Conservation (phyloP, 2,329 filamentous ascomycete genomes). For the Furcasterigmium furcatum region DNA sequence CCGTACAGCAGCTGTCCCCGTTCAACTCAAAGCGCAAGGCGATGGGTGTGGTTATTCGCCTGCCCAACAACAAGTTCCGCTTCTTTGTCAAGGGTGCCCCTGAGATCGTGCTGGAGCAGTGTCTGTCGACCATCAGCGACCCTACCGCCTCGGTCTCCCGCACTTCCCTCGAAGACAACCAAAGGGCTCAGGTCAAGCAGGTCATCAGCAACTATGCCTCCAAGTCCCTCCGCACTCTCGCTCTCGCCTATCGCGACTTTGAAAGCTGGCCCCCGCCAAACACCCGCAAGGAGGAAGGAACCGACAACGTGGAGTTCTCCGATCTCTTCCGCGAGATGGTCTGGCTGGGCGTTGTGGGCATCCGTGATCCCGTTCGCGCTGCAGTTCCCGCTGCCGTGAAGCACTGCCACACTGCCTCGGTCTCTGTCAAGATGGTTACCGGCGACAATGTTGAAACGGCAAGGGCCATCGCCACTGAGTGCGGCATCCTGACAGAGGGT, state of each 20-base stretch:
- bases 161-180: conserved; percentile 23
- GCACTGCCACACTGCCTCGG: conserved; percentile 10
- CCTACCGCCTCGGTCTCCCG: conserved; percentile 30
- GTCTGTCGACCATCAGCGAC: conserved; percentile 39
- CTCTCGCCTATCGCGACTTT: conserved; percentile 64
- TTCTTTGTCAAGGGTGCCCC: conserved; percentile 52
- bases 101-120: conserved; percentile 44
- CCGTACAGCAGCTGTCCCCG: conserved; percentile 43
- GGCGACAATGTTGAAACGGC: conserved; percentile 51
- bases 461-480: conserved; percentile 38
- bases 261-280: conserved; percentile 64
- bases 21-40: conserved; percentile 51
- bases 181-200: conserved; percentile 22
- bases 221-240: conserved; percentile 65
- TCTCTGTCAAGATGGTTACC: conserved; percentile 42
- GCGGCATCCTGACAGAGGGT: conserved; percentile 56
- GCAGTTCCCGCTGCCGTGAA: conserved; percentile 12
- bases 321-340: conserved; percentile 23
- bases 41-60: conserved; percentile 37
- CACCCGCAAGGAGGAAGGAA: conserved; percentile 55
- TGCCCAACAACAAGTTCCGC: conserved; percentile 29
- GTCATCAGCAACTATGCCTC: conserved; percentile 54
- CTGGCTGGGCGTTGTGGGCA: conserved; percentile 35
- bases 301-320: conserved; percentile 52
- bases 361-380: conserved; percentile 13